Conservation (phyloP, 305 asterid genomes). For the Lippia alba region DNA sequence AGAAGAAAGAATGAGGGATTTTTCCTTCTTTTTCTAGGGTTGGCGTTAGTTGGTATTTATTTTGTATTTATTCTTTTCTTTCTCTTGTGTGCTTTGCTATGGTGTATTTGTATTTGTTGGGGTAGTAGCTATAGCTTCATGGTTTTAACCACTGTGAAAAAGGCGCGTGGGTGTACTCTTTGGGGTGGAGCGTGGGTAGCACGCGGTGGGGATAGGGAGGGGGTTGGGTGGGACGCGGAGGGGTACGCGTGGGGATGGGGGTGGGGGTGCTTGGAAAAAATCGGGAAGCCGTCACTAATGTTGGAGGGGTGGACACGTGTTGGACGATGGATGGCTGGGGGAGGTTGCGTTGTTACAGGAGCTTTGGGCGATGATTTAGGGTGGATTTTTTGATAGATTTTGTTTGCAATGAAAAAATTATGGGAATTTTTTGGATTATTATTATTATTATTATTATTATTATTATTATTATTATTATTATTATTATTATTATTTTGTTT, state of each 20-base stretch:
- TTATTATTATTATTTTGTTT: too few relatives aligned
- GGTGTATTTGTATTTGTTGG: constrained; percentile 10
- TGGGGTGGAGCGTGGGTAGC: background rate
- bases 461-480: too few relatives aligned
- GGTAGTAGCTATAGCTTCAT: constrained; percentile 34
- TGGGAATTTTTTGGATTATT: background rate
- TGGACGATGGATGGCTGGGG: constrained; percentile 23
- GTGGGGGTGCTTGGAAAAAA: constrained; percentile 23
- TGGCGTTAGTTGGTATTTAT: constrained; percentile 25
- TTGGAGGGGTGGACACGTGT: constrained; percentile 39
- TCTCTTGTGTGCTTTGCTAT: constrained; percentile 7
- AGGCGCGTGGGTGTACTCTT: background rate
- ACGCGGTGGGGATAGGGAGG: background rate
- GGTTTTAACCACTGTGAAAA: constrained; percentile 40
- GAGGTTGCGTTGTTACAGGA: background rate
- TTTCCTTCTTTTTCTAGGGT: constrained; percentile 40
- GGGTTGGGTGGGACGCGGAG: background rate
- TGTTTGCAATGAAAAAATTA: background rate
- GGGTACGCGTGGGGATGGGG: constrained; percentile 3
- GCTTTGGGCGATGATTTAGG: background rate
- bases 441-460: too few relatives aligned
- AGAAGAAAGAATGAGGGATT: background rate
- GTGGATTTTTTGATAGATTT: background rate
- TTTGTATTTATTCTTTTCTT: background rate
- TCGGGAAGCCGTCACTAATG: constrained; percentile 43